Base-by-base conservation (phyloP, 345 rosid species). In the Citrus medica region DNA sequence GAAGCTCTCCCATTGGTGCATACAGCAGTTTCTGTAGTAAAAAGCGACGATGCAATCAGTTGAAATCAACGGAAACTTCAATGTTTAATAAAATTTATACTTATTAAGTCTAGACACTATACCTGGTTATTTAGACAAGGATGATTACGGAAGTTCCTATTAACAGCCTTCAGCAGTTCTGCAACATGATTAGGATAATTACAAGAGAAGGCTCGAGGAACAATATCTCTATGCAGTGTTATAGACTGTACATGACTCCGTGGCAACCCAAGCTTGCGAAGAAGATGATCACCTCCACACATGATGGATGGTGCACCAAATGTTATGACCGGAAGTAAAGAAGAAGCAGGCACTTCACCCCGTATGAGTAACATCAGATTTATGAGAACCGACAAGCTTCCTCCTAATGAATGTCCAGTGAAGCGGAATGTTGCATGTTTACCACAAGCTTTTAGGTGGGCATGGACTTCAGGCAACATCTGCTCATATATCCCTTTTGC, bases 371-470 rank as follows among this genome's bases (percentile, higher is more conserved):
- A 85, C 99, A 96, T 94, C 38, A 96, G 92, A 85, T 89, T 96
- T 67, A 96, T 77, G 19, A 96, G 86, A 59, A 96, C 69, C 7
- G 99, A 92, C 89, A 96, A 90, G 86, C 98, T 90, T 81, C 99
- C 99, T 1, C 99, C 99, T 16, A 96, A 89, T 74, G 99, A 96
- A 81, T 96, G 99, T 62, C 99, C 99, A 0, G 98, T 90, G 88
- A 96, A 96, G 62, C 98, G 92, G 40, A 94, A 90, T 75, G 88
- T 83, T 69, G 97, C 97, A 61, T 67, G 85, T 67, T 84, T 82
- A 79, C 97, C 98, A 67, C 78, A 84, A 8, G 92, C 85, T 60
- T 86, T 85, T 64, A 96, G 83, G 78, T 96, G 99, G 33, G 90
- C 86, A 3, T 68, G 88, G 35, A 93, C 91, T 86, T 96, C 97